Conservation (phyloP, 768 basidiomycete genomes). For the Leccinum barrowsii region DNA sequence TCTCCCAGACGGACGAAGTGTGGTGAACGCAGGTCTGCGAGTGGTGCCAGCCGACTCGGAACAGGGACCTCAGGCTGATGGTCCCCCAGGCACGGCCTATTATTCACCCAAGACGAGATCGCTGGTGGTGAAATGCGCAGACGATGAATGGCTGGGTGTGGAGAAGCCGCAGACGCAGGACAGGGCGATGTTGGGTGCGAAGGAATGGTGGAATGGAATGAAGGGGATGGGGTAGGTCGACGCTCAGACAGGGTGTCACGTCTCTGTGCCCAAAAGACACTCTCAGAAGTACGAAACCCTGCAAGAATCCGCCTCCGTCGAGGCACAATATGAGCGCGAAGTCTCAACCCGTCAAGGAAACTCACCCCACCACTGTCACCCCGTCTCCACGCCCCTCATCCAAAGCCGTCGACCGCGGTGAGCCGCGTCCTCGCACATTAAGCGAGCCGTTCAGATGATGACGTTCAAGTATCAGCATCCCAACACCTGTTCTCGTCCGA, state of each 20-base stretch:
- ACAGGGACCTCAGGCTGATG: not conserved
- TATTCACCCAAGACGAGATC: slow-evolving; percentile 39
- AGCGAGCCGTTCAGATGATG: not conserved
- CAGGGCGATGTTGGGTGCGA: slow-evolving; percentile 48
- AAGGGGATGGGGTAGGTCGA: slow-evolving; percentile 29
- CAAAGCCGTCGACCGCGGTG: slow-evolving; percentile 31
- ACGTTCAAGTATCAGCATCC: slow-evolving; percentile 37
- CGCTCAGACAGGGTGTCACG: slow-evolving; percentile 1
- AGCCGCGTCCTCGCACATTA: slow-evolving; percentile 5
- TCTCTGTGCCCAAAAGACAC: not conserved
- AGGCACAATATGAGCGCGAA: slow-evolving; percentile 19
- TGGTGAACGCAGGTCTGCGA: slow-evolving; percentile 20
- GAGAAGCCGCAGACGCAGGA: slow-evolving; percentile 59
- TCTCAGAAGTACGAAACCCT: not conserved
- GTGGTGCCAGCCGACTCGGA: slow-evolving; percentile 4
- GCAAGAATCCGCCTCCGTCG: slow-evolving; percentile 14
- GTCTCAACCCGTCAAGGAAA: slow-evolving; percentile 15
- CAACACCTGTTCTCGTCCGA: slow-evolving; percentile 67
- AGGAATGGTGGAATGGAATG: slow-evolving; percentile 80
- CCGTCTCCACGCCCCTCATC: slow-evolving; percentile 14
- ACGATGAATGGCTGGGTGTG: slow-evolving; percentile 50
- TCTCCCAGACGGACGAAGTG: slow-evolving; percentile 26
- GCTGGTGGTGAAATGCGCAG: slow-evolving; percentile 55
- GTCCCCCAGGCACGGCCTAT: slow-evolving; percentile 39
- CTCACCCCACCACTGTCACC: slow-evolving; percentile 14